phyloP scores from a whole-genome alignment of 768 basidiomycete genomes.

The Trichaptum fuscoviolaceum region DNA sequence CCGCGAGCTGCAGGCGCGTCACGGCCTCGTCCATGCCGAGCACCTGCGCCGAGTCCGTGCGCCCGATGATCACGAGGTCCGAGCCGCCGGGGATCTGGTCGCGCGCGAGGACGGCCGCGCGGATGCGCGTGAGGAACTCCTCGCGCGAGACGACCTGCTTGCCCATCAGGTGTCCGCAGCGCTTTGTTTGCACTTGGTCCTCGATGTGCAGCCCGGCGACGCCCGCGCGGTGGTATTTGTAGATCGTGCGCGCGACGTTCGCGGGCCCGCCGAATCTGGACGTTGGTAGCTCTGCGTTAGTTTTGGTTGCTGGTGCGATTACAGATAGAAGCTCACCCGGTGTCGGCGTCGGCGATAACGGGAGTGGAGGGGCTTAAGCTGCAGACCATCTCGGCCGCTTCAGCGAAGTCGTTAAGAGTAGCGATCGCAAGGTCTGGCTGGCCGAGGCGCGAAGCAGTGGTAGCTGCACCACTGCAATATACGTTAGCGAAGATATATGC shows the following conservation, averaged over 20 bases:
- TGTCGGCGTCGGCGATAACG: slow-evolving; percentile 78
- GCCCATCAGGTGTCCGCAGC: slow-evolving; percentile 74
- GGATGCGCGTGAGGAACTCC: slow-evolving; percentile 68
- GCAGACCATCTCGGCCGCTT: slow-evolving; percentile 67
- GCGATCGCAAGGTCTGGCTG: slow-evolving; percentile 78
- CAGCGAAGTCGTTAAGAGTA: slow-evolving; percentile 71
- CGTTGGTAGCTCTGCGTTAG: slow-evolving; percentile 11
- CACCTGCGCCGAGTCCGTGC: slow-evolving; percentile 75
- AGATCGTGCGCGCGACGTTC: slow-evolving; percentile 71
- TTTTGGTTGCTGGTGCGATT: background rate
- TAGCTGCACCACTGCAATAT: slow-evolving; percentile 58
- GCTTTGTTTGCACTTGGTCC: slow-evolving; percentile 79
- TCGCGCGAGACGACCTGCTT: slow-evolving; percentile 80
- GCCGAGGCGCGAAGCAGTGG: slow-evolving; percentile 72
- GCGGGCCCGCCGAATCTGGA: slow-evolving; percentile 63
- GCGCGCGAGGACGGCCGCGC: slow-evolving; percentile 72
- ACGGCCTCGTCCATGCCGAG: slow-evolving; percentile 77
- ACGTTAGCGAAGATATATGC: background rate
- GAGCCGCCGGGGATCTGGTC: slow-evolving; percentile 71
- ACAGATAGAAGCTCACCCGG: slow-evolving; percentile 42
- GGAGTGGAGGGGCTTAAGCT: slow-evolving; percentile 58
- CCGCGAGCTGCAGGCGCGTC: slow-evolving; percentile 58
- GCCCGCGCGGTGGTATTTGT: slow-evolving; percentile 63
- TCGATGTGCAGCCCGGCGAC: slow-evolving; percentile 76
- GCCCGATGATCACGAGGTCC: slow-evolving; percentile 73